Percentiles rank a stretch among this genome's conserved stretches.
These are phyloP conservation scores for Maudiozyma barnettii DNA, from an alignment of 805 yeast species.

Conservation along the genomic window DNA sequence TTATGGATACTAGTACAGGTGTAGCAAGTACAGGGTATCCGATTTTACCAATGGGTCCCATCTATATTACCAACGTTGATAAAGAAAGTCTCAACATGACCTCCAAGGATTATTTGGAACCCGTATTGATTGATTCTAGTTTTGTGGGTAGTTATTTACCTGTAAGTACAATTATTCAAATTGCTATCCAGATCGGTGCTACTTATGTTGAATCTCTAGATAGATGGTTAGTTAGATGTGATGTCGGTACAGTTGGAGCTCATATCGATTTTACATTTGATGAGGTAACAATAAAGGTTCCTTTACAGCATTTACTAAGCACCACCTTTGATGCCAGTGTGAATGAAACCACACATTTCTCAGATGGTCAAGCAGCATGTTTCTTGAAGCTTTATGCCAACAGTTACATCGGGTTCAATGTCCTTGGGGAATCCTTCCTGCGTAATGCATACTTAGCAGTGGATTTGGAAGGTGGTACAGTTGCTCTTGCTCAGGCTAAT, in stretches of 20 bases:
- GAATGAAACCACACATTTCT: slow-evolving; percentile 36
- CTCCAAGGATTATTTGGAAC: slow-evolving; percentile 32
- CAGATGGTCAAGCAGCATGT: slow-evolving; percentile 51
- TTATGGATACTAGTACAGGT: slow-evolving; percentile 15
- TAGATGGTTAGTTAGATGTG: slow-evolving; percentile 58
- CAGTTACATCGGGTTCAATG: slow-evolving; percentile 37
- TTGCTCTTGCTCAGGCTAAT: slow-evolving; percentile 48
- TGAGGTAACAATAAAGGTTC: slow-evolving; percentile 39
- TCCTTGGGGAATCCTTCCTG: slow-evolving; percentile 53
- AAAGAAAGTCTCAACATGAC: slow-evolving; percentile 32
- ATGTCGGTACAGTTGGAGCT: slow-evolving; percentile 40
- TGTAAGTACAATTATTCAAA: slow-evolving; percentile 41
- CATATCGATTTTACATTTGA: slow-evolving; percentile 45
- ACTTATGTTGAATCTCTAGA: slow-evolving; percentile 38
- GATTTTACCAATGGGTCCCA: slow-evolving; percentile 38
- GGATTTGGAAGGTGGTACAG: slow-evolving; percentile 44
- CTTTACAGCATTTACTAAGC: slow-evolving; percentile 39
- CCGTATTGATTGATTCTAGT: slow-evolving; percentile 54
- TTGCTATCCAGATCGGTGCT: slow-evolving; percentile 66
- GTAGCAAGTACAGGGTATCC: slow-evolving; percentile 31
- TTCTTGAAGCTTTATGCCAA: slow-evolving; percentile 42
- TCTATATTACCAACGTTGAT: slow-evolving; percentile 36
- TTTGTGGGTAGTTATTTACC: slow-evolving; percentile 45
- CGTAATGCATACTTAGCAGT: slow-evolving; percentile 48
- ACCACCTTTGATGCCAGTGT: slow-evolving; percentile 27